Conservation (phyloP, 106 monocot species). For the Dendrobium nobile region DNA sequence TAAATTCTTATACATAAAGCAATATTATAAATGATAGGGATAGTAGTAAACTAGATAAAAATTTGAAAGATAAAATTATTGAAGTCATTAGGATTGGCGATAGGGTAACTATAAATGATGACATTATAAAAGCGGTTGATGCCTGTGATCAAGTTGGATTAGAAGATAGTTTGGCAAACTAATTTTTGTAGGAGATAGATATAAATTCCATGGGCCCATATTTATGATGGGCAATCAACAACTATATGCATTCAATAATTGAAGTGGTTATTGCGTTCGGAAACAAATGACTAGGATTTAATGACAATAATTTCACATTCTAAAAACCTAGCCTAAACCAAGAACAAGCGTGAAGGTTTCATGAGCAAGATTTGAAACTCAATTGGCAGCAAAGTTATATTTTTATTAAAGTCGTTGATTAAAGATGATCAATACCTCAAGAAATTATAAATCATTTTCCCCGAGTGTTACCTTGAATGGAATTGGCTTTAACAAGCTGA, state of each 20-base stretch:
- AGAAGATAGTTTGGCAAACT: background rate
- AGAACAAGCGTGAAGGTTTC: background rate
- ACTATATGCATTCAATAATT: background rate
- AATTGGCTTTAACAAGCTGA: conserved; percentile 96
- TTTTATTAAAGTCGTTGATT: background rate
- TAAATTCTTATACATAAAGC: background rate
- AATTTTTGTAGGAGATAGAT: background rate
- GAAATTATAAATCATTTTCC: background rate
- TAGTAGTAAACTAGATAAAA: background rate
- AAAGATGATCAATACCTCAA: background rate
- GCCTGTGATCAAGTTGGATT: background rate
- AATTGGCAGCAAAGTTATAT: background rate
- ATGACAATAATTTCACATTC: background rate
- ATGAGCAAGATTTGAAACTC: background rate
- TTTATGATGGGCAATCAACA: background rate
- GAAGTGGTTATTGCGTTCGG: background rate
- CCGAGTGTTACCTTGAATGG: conserved; percentile 67
- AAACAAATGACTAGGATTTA: background rate
- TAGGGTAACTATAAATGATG: background rate
- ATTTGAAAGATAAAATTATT: background rate
- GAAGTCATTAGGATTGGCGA: too few relatives aligned
- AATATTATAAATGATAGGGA: background rate
- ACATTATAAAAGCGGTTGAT: background rate
- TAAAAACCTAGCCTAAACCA: background rate
- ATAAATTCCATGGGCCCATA: background rate